Percentiles rank a stretch among this genome's conserved stretches.
phyloP scores from a whole-genome alignment of 495 filamentous ascomycete genomes.

The Aspergillus sparsus region DNA sequence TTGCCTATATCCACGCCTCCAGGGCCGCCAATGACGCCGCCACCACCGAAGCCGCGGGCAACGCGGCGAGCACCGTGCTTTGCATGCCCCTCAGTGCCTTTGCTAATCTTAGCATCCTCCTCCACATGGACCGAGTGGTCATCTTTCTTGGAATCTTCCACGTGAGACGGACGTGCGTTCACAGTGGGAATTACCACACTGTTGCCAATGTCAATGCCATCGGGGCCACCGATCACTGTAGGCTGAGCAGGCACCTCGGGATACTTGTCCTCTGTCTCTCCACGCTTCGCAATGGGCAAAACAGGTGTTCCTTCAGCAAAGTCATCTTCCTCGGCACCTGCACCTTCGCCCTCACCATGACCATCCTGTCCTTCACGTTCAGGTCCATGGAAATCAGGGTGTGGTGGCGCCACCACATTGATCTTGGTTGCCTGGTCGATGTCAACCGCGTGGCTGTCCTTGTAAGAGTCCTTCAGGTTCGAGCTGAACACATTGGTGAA shows the following conservation, averaged over 20 bases:
- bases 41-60: not conserved
- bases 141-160: slow-evolving; percentile 3
- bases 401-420: not conserved
- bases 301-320: too few relatives aligned
- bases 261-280: not conserved
- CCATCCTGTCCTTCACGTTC: not conserved
- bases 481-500: slow-evolving; percentile 17
- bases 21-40: slow-evolving; percentile 6
- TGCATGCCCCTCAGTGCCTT: not conserved
- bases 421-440: slow-evolving; percentile 4
- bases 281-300: not conserved
- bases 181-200: slow-evolving; percentile 1
- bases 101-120: not conserved
- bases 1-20: slow-evolving; percentile 12
- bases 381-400: not conserved
- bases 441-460: slow-evolving; percentile 33
- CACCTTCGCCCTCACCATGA: not conserved
- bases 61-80: too few relatives aligned
- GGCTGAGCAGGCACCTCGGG: not conserved
- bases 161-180: not conserved
- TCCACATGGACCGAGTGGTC: slow-evolving; percentile 15
- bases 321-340: too few relatives aligned
- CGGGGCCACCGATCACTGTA: slow-evolving; percentile 4
- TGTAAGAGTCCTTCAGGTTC: slow-evolving; percentile 28
- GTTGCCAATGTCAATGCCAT: slow-evolving; percentile 14